A percentile compares a stretch with the other conserved stretches of the same genome.
Evolutionary conservation across 805 yeast genomes (phyloP).

Genomic region (Lipomyces lipofer): DNA sequence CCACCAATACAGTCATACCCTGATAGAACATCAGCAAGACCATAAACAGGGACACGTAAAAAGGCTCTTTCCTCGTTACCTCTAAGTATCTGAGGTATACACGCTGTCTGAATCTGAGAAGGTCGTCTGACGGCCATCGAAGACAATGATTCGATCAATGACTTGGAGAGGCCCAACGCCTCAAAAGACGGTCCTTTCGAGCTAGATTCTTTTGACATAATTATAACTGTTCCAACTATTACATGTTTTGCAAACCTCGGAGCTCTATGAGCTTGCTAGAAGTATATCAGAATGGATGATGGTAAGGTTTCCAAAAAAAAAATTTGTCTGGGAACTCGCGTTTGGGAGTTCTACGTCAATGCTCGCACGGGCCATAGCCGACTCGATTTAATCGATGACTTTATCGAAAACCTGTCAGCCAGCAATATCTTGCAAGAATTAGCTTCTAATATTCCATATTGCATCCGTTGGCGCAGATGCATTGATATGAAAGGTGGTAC

Average conservation of each 20-base stretch:
- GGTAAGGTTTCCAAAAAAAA: background rate
- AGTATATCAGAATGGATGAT: too few relatives aligned
- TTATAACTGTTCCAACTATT: too few relatives aligned
- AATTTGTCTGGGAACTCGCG: background rate
- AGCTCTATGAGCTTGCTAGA: too few relatives aligned
- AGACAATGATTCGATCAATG: constrained; percentile 78
- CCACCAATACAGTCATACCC: constrained; percentile 95
- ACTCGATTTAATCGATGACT: too few relatives aligned
- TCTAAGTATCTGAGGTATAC: constrained; percentile 80
- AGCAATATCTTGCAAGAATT: background rate
- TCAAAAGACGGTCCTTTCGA: constrained; percentile 43
- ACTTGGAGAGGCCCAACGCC: constrained; percentile 73
- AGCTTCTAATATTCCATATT: background rate
- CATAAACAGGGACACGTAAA: background rate
- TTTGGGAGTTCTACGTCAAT: background rate
- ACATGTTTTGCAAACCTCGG: too few relatives aligned
- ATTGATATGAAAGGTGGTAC: background rate
- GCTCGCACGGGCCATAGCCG: too few relatives aligned
- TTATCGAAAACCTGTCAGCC: too few relatives aligned
- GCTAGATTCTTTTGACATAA: background rate
- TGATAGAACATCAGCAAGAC: background rate
- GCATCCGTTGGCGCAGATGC: too few relatives aligned
- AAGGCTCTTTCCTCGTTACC: constrained; percentile 43
- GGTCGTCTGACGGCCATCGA: constrained; percentile 85
- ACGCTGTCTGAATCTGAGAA: constrained; percentile 80